Evolutionary conservation across 768 basidiomycete genomes (phyloP).

Genomic region (Hericium rajendrae): DNA sequence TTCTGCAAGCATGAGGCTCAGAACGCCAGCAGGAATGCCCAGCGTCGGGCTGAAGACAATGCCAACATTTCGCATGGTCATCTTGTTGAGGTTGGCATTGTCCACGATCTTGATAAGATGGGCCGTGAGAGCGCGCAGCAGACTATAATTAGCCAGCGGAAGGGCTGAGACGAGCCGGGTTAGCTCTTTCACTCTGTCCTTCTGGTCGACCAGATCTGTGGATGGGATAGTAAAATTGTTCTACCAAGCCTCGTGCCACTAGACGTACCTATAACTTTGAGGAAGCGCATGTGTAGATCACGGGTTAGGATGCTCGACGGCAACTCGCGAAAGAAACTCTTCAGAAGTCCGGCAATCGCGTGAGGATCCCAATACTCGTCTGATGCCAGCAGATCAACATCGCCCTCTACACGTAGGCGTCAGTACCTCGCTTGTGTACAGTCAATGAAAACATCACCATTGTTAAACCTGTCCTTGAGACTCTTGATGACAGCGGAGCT

Average conservation of each 20-base stretch:
- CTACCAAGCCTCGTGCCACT: not conserved
- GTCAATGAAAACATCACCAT: conserved; percentile 39
- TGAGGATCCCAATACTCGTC: conserved; percentile 98
- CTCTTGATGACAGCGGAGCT: conserved; percentile 92
- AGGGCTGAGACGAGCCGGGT: conserved; percentile 78
- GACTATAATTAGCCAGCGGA: conserved; percentile 86
- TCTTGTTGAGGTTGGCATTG: conserved; percentile 86
- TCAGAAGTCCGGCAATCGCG: conserved; percentile 91
- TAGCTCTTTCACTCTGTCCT: conserved; percentile 83
- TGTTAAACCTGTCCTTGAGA: conserved; percentile 88
- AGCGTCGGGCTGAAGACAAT: conserved; percentile 98
- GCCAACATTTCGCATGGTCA: conserved; percentile 97
- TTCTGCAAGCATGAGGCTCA: conserved; percentile 88
- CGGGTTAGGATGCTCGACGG: conserved; percentile 88
- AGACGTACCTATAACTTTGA: conserved; percentile 85
- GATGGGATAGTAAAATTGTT: conserved; percentile 2
- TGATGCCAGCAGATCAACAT: conserved; percentile 77
- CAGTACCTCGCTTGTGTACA: not conserved
- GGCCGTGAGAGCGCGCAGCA: conserved; percentile 88
- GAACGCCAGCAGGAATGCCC: conserved; percentile 95
- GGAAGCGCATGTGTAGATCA: conserved; percentile 84
- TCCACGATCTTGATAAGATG: conserved; percentile 93
- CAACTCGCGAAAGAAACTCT: conserved; percentile 87
- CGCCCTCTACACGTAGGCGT: conserved; percentile 62
- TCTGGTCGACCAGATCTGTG: conserved; percentile 78